Evolutionary conservation across 345 rosid genomes (phyloP).

Genomic region (Eutrema heterophyllum): DNA sequence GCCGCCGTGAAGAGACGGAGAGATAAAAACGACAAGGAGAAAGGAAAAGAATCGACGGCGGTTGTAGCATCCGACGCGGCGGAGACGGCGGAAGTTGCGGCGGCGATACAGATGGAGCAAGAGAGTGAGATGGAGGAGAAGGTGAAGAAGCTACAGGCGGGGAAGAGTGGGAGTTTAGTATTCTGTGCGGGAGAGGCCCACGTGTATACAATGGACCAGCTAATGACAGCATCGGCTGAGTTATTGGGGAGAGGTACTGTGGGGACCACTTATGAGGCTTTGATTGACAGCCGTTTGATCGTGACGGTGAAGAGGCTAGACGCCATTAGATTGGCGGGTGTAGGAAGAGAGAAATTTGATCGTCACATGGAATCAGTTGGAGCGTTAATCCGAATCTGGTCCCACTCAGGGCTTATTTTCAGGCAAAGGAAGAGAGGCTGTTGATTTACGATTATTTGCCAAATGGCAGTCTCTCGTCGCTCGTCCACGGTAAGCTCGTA

Average conservation of each 20-base stretch:
- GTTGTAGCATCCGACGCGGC: constrained; percentile 31
- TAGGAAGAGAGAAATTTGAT: constrained; percentile 57
- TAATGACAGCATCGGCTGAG: constrained; percentile 93
- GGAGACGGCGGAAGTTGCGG: constrained; percentile 48
- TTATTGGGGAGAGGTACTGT: constrained; percentile 75
- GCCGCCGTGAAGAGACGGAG: constrained; percentile 48
- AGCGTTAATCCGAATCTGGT: constrained; percentile 86
- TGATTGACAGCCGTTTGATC: constrained; percentile 69
- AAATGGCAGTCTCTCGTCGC: constrained; percentile 85
- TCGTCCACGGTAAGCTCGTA: constrained; percentile 62
- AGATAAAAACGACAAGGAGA: constrained; percentile 11
- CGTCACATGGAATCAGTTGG: constrained; percentile 97
- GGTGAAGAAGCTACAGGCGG: constrained; percentile 64
- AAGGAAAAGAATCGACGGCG: constrained; percentile 26
- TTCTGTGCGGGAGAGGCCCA: constrained; percentile 93
- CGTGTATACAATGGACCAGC: constrained; percentile 77
- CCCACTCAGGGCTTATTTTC: constrained; percentile 80
- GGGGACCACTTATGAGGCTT: constrained; percentile 87
- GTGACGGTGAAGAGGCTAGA: constrained; percentile 83
- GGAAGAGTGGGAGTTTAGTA: constrained; percentile 69
- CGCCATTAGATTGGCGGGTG: constrained; percentile 49
- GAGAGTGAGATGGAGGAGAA: constrained; percentile 76
- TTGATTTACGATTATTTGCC: constrained; percentile 84
- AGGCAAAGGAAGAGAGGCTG: constrained; percentile 78
- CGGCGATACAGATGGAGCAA: constrained; percentile 62